A percentile compares a stretch with the other conserved stretches of the same genome.
Conservation (phyloP, 371 early-diverging fungal species). For the Gilbertella persicaria region DNA sequence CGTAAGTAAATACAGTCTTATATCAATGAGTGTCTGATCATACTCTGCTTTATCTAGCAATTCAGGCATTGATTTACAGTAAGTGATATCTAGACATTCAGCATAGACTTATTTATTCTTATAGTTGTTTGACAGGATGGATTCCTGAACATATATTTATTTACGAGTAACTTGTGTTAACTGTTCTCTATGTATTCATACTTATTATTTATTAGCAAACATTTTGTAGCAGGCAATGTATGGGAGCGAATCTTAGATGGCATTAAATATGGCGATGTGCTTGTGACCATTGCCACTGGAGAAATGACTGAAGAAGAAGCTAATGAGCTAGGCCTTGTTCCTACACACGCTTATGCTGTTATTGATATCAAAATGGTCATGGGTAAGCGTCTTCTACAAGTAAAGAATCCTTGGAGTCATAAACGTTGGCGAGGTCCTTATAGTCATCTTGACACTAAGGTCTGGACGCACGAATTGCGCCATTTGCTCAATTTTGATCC, state of each 20-base stretch:
- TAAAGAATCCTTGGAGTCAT: constrained; percentile 93
- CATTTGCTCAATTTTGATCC: constrained; percentile 72
- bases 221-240: constrained; percentile 65
- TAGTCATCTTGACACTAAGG: constrained; percentile 68
- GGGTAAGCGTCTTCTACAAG: constrained; percentile 50
- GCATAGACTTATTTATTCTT: background rate
- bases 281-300: constrained; percentile 71
- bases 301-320: constrained; percentile 74
- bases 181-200: background rate
- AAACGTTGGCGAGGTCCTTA: constrained; percentile 84
- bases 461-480: constrained; percentile 76
- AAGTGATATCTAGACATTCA: constrained; percentile 22
- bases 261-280: constrained; percentile 64
- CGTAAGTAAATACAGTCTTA: constrained; percentile 47
- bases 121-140: constrained; percentile 86
- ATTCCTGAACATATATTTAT: constrained; percentile 90
- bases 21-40: constrained; percentile 3
- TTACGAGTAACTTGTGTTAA: constrained; percentile 53
- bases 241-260: constrained; percentile 77
- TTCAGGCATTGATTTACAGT: constrained; percentile 88
- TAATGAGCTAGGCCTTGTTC: constrained; percentile 72
- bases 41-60: constrained; percentile 47
- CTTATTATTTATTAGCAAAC: constrained; percentile 32
- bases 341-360: constrained; percentile 91
- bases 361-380: constrained; percentile 50